Conservation (phyloP, 2,329 filamentous ascomycete species). For the Hypomyces rosellus region DNA sequence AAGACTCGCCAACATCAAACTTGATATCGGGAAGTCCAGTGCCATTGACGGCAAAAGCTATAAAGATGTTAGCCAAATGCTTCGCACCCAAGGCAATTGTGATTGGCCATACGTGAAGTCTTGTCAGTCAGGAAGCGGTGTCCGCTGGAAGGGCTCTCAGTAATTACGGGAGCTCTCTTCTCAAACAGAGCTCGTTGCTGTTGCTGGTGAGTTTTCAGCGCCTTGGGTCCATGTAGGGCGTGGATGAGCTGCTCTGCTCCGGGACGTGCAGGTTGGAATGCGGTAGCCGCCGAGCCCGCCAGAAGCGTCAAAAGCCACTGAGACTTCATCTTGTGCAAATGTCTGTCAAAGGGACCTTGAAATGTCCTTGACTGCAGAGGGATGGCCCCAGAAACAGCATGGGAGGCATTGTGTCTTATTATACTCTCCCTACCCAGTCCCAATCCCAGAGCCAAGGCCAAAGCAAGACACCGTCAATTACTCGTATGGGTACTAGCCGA, state of each 20-base stretch:
- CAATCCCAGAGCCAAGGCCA: too few species aligned
- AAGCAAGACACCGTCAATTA: too few species aligned
- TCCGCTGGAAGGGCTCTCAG: not conserved
- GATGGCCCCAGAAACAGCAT: too few species aligned
- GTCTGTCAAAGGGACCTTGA: not conserved
- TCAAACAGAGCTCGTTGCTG: not conserved
- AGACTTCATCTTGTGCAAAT: slow-evolving; percentile 2
- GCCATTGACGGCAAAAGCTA: slow-evolving; percentile 60
- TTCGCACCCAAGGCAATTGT: not conserved
- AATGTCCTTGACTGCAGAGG: too few species aligned
- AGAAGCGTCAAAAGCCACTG: slow-evolving; percentile 1
- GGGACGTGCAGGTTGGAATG: not conserved
- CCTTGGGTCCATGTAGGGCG: not conserved
- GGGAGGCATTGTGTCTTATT: too few species aligned
- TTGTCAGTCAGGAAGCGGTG: slow-evolving; percentile 1
- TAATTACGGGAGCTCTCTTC: not conserved
- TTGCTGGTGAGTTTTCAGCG: not conserved
- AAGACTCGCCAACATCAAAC: slow-evolving; percentile 63
- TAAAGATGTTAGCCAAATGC: not conserved
- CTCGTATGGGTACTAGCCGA: too few species aligned
- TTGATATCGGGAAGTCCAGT: slow-evolving; percentile 58
- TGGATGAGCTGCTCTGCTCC: not conserved
- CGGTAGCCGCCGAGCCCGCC: not conserved
- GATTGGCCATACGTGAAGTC: not conserved
- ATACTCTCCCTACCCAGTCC: too few species aligned